These are phyloP conservation scores for Fusarium camptoceras DNA, from an alignment of 2,329 filamentous ascomycete species.

Conservation along the genomic window DNA sequence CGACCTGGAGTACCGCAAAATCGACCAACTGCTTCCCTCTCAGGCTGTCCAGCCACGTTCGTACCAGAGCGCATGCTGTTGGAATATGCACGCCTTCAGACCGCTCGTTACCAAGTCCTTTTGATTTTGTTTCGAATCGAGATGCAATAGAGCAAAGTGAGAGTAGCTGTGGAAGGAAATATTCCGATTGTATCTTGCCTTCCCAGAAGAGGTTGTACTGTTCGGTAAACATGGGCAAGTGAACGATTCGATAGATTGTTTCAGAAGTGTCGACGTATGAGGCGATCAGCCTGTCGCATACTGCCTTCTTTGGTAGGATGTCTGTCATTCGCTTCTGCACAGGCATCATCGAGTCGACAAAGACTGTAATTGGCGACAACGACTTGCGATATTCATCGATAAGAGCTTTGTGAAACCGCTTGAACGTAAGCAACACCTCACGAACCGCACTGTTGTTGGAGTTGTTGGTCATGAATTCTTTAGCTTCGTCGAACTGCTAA, in stretches of 20 bases:
- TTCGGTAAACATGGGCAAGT: conserved; percentile 63
- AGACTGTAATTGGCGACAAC: conserved; percentile 65
- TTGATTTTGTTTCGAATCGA: conserved; percentile 63
- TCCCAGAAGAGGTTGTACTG: conserved; percentile 67
- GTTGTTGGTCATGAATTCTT: conserved; percentile 60
- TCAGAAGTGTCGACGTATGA: conserved; percentile 64
- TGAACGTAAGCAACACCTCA: conserved; percentile 59
- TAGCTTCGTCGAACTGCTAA: conserved; percentile 65
- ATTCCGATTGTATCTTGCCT: conserved; percentile 58
- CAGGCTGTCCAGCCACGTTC: conserved; percentile 64
- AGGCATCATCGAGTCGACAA: conserved; percentile 69
- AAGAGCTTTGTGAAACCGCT: conserved; percentile 61
- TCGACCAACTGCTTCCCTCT: conserved; percentile 65
- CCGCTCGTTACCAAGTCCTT: conserved; percentile 63
- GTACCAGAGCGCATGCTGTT: conserved; percentile 66
- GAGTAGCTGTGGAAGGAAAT: conserved; percentile 66
- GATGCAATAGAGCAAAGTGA: conserved; percentile 66
- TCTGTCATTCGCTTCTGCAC: conserved; percentile 69
- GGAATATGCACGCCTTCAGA: conserved; percentile 67
- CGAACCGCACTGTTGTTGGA: conserved; percentile 55
- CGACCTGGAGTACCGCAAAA: conserved; percentile 64
- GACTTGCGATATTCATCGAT: conserved; percentile 61
- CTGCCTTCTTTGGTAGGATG: conserved; percentile 62
- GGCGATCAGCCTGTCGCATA: conserved; percentile 64
- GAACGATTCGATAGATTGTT: conserved; percentile 65